Evolutionary conservation across 2,329 filamentous ascomycete genomes (phyloP).

Genomic region (Leptographium galeiforme): DNA sequence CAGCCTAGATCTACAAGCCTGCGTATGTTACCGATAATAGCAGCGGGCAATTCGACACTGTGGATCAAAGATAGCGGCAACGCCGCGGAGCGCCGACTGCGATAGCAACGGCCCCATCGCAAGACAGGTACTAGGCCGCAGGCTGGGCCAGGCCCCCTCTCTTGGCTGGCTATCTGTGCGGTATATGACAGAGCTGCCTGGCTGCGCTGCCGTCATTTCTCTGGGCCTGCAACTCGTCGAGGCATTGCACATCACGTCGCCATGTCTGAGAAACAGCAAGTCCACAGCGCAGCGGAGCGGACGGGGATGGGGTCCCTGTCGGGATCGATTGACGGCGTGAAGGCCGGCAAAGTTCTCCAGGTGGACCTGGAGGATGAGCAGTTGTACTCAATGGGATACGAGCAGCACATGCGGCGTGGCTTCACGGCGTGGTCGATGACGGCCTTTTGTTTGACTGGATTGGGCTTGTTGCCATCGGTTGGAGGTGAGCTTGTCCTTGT

Average conservation of each 20-base stretch:
- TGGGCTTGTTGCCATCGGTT: constrained; percentile 1
- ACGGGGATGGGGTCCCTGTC: neutral
- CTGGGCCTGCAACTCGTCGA: no score
- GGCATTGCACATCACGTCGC: neutral
- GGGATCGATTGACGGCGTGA: neutral
- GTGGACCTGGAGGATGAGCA: neutral
- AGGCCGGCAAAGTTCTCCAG: neutral
- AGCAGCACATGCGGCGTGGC: constrained; percentile 5
- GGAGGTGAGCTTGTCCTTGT: neutral
- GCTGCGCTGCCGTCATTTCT: no score
- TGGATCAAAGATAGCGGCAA: neutral
- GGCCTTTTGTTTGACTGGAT: constrained; percentile 2
- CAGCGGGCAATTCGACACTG: no score
- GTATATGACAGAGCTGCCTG: no score
- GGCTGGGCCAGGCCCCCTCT: no score
- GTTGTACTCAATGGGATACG: constrained; percentile 2
- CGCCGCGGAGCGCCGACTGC: neutral
- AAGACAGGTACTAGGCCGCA: neutral
- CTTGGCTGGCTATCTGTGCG: no score
- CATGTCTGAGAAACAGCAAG: neutral
- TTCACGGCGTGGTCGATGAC: constrained; percentile 3
- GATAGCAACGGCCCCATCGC: neutral
- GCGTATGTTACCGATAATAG: no score
- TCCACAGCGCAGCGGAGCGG: neutral
- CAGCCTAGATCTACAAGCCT: no score